Percentiles rank a stretch among this genome's conserved stretches.
Conservation (phyloP, 2,329 filamentous ascomycete species). For the Thielaviopsis cerberus region DNA sequence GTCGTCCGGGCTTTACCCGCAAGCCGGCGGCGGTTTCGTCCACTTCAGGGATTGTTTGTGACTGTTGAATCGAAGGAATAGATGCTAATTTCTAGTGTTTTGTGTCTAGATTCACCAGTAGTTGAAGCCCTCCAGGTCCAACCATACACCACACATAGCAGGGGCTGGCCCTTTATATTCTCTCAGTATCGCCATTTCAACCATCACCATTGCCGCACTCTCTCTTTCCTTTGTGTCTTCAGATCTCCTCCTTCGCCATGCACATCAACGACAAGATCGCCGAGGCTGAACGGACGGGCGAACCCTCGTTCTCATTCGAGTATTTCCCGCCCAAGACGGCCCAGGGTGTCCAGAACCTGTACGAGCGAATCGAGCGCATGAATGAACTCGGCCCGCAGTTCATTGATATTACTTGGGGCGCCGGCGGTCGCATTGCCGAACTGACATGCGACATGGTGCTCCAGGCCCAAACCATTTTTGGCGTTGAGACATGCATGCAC, state of each 20-base stretch:
- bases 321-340: conserved; percentile 98
- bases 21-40: not conserved
- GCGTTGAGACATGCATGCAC: conserved; percentile 97
- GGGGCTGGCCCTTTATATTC: not conserved
- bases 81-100: not conserved
- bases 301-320: conserved; percentile 93
- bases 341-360: conserved; percentile 94
- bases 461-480: conserved; percentile 85
- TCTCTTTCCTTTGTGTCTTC: not conserved
- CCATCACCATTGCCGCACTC: not conserved
- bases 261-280: conserved; percentile 86
- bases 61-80: not conserved
- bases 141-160: not conserved
- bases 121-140: not conserved
- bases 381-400: conserved; percentile 84
- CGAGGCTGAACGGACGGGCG: conserved; percentile 58
- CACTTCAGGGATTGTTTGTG: not conserved
- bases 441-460: conserved; percentile 95
- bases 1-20: not conserved
- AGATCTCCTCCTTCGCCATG: conserved; percentile 41
- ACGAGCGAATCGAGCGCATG: conserved; percentile 99
- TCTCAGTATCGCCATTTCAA: not conserved
- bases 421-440: conserved; percentile 75
- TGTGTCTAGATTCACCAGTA: not conserved
- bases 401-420: conserved; percentile 97